Percentiles rank a stretch among this genome's conserved stretches.
Conservation (phyloP, 129 eudicot species). For the Centrapalus pauciflorus region DNA sequence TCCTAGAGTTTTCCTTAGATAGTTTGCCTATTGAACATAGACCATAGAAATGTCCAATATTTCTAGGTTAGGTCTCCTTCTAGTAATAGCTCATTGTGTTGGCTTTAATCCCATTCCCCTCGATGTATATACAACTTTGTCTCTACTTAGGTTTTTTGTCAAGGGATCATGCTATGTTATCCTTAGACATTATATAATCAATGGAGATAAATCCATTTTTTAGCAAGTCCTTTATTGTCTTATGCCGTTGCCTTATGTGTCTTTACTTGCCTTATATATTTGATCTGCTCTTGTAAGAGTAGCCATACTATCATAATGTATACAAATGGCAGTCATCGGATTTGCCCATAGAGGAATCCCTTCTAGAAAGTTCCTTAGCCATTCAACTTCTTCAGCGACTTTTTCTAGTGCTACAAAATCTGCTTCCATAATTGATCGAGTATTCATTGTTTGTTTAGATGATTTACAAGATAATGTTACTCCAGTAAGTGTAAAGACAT, state of each 20-base stretch:
- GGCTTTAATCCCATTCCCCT: background rate
- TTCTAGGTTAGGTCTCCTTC: background rate
- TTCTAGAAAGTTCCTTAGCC: background rate
- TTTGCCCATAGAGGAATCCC: background rate
- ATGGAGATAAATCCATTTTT: background rate
- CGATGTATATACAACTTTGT: background rate
- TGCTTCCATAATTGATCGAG: background rate
- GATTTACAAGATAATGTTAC: background rate
- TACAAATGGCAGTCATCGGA: background rate
- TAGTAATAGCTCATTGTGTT: background rate
- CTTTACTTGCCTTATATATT: too few relatives aligned
- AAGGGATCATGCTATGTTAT: background rate
- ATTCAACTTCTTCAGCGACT: slow-evolving; percentile 2
- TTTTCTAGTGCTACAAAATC: background rate
- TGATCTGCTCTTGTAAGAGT: background rate
- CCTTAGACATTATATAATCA: background rate
- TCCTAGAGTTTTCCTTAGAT: too few relatives aligned
- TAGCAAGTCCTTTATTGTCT: background rate
- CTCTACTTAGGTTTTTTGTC: background rate
- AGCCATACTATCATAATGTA: background rate
- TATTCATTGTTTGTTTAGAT: background rate
- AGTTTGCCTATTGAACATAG: background rate
- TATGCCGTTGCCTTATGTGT: background rate
- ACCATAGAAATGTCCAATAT: too few relatives aligned
- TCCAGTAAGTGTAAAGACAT: background rate